A percentile compares a stretch with the other conserved stretches of the same genome.
phyloP scores from a whole-genome alignment of 495 filamentous ascomycete species.

The Glonium stellatum region DNA sequence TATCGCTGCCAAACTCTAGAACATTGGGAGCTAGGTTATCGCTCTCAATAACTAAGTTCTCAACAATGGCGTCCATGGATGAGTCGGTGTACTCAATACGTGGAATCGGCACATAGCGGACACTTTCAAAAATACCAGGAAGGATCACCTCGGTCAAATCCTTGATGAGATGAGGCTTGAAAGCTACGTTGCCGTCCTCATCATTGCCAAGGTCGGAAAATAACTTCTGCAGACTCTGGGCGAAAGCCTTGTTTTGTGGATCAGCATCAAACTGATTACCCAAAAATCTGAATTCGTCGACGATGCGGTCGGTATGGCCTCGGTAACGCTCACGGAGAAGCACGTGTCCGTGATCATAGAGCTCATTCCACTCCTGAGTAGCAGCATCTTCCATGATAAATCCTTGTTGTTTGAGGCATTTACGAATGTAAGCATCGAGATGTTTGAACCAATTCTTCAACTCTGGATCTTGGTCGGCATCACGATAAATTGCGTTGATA shows the following conservation, averaged over 20 bases:
- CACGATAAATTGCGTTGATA: slow-evolving; percentile 80
- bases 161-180: slow-evolving; percentile 88
- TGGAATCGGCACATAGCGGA: slow-evolving; percentile 89
- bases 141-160: slow-evolving; percentile 83
- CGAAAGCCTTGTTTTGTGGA: slow-evolving; percentile 74
- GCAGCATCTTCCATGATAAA: slow-evolving; percentile 80
- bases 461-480: slow-evolving; percentile 83
- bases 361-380: slow-evolving; percentile 72
- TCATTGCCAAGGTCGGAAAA: slow-evolving; percentile 84
- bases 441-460: slow-evolving; percentile 84
- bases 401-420: slow-evolving; percentile 79
- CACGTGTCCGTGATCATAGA: slow-evolving; percentile 83
- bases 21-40: slow-evolving; percentile 97
- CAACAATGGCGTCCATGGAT: slow-evolving; percentile 78
- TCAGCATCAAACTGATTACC: slow-evolving; percentile 84
- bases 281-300: slow-evolving; percentile 86
- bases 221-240: slow-evolving; percentile 66
- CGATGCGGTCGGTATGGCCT: slow-evolving; percentile 75
- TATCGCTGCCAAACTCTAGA: slow-evolving; percentile 82
- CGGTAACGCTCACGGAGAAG: slow-evolving; percentile 85
- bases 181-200: slow-evolving; percentile 71
- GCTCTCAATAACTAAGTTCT: slow-evolving; percentile 91
- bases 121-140: slow-evolving; percentile 74
- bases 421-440: slow-evolving; percentile 69
- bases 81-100: slow-evolving; percentile 88